Evolutionary conservation across 164 flowering plant genomes (phyloP).

Genomic region (Cinnamomum chago): DNA sequence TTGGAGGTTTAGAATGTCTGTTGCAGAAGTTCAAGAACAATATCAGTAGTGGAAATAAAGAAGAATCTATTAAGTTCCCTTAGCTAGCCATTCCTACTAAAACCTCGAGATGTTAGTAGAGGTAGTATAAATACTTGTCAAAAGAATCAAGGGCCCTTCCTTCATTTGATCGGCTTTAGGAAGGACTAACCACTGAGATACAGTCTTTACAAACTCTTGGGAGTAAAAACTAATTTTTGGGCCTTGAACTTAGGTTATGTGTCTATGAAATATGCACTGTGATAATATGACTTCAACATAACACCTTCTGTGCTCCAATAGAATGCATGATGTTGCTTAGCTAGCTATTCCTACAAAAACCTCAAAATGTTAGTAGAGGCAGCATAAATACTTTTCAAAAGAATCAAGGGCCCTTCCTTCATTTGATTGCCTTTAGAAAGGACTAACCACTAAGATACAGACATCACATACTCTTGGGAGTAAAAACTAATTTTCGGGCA

Average conservation of each 20-base stretch:
- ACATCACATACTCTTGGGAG: not conserved
- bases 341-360: too few species aligned
- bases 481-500: too few species aligned
- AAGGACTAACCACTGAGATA: not conserved
- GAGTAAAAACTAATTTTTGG: too few species aligned
- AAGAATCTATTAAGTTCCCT: not conserved
- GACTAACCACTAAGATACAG: not conserved
- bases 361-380: too few species aligned
- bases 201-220: not conserved
- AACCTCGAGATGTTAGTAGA: too few species aligned
- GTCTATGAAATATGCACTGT: too few species aligned
- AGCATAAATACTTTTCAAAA: too few species aligned
- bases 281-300: too few species aligned
- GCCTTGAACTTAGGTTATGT: not conserved
- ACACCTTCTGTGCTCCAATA: too few species aligned
- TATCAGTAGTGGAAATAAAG: not conserved
- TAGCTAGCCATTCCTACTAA: too few species aligned
- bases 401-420: not conserved
- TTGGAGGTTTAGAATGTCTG: not conserved
- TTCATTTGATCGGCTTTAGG: not conserved
- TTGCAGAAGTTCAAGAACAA: not conserved
- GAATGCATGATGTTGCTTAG: too few species aligned
- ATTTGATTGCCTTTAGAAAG: not conserved
- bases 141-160: not conserved
- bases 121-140: too few species aligned